Conservation (phyloP, 371 early-diverging fungal genomes). For the Rhizopus arrhizus region DNA sequence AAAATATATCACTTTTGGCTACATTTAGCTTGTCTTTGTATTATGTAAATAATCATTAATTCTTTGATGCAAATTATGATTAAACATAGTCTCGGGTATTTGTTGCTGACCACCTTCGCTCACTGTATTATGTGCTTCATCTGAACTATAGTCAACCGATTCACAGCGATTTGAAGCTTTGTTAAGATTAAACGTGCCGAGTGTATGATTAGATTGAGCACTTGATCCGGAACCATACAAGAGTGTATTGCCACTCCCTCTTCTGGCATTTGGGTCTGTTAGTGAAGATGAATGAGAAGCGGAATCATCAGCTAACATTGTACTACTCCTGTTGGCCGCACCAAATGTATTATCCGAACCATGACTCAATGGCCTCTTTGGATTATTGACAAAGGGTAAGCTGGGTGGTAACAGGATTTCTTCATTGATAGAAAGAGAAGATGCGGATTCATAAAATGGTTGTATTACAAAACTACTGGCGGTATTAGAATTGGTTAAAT, state of each 20-base stretch:
- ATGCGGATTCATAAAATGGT: constrained; percentile 5
- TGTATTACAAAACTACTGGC: neutral
- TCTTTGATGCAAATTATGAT: too few relatives aligned
- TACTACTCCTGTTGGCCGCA: constrained; percentile 2
- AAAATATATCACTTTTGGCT: too few relatives aligned
- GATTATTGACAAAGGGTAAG: constrained; percentile 16
- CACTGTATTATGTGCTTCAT: neutral
- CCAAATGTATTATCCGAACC: constrained; percentile 30
- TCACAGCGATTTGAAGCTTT: neutral
- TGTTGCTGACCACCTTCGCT: neutral
- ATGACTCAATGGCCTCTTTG: constrained; percentile 17
- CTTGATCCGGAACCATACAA: neutral
- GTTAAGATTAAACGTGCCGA: constrained; percentile 4
- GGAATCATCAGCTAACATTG: constrained; percentile 11
- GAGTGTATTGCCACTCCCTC: neutral
- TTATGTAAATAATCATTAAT: too few relatives aligned
- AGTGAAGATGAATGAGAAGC: constrained; percentile 3
- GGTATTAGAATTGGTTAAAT: neutral
- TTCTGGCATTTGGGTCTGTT: constrained; percentile 4
- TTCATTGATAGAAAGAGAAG: constrained; percentile 1
- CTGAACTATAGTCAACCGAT: neutral
- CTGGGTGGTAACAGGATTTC: constrained; percentile 10
- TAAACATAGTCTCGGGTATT: neutral
- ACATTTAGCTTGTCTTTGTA: too few relatives aligned
- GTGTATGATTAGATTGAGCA: constrained; percentile 19